A percentile compares a stretch with the other conserved stretches of the same genome.
These are phyloP conservation scores for Drechslerella dactyloides DNA, from an alignment of 2,329 filamentous ascomycete genomes.

Conservation along the genomic window DNA sequence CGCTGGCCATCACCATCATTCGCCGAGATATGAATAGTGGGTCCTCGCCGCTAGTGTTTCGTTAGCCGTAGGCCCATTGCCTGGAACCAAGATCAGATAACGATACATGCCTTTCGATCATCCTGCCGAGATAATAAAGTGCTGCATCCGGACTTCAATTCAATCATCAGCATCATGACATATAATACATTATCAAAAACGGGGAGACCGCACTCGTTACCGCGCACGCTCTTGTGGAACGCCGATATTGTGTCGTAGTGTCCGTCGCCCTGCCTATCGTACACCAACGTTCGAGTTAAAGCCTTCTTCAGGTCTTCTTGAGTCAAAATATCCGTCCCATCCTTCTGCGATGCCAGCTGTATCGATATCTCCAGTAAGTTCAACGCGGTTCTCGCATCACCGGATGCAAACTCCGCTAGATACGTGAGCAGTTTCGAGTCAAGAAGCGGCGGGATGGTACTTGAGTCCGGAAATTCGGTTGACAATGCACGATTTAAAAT, in stretches of 20 bases:
- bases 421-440: slow-evolving; percentile 80
- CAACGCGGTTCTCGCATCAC: slow-evolving; percentile 88
- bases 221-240: slow-evolving; percentile 93
- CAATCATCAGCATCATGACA: slow-evolving; percentile 6
- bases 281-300: slow-evolving; percentile 89
- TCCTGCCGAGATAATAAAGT: slow-evolving; percentile 91
- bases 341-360: slow-evolving; percentile 60
- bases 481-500: slow-evolving; percentile 29
- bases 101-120: slow-evolving; percentile 66
- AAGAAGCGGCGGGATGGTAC: slow-evolving; percentile 65
- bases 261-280: slow-evolving; percentile 92
- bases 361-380: slow-evolving; percentile 91
- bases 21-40: slow-evolving; percentile 89
- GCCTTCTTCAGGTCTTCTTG: slow-evolving; percentile 78
- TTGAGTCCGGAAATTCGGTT: slow-evolving; percentile 26
- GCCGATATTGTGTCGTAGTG: slow-evolving; percentile 98
- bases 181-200: background rate
- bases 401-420: slow-evolving; percentile 84
- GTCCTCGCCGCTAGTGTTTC: slow-evolving; percentile 85
- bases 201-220: slow-evolving; percentile 65
- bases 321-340: slow-evolving; percentile 61
- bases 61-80: too few species aligned
- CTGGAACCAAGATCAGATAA: too few species aligned
- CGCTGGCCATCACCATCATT: slow-evolving; percentile 91
- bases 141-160: slow-evolving; percentile 71